Base-by-base conservation (phyloP, 345 rosid genomes). In the Lagerstroemia speciosa region DNA sequence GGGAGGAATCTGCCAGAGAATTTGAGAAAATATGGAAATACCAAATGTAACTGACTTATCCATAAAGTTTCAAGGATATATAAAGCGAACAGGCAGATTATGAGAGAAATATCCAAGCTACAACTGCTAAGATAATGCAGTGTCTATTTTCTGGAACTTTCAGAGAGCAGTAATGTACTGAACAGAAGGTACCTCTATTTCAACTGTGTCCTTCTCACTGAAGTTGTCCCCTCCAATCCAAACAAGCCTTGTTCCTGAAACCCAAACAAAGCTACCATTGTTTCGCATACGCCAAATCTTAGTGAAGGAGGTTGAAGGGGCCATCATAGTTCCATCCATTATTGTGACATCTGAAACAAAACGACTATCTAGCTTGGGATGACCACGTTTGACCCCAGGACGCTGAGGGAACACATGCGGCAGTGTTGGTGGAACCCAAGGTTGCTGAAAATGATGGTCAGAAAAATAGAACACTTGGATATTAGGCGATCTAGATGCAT, bases 271-370 rank as follows among this genome's bases (percentile, higher is more conserved):
- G 66, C 66, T 77, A 55, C 99, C 99, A 77, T 62, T 84, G 82
- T 95, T 95, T 68, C 83, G 84, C 93, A 95, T 81, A 57, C 94
- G 83, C 98, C 98, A 95, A 52, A 92, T 86, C 88, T 95, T 95
- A 26, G 90, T 95, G 69, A 92, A 92, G 34, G 78, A 72, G 29
- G 92, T 84, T 8, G 79, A 83, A 50, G 99, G 96, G 69, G 89
- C 85, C 85, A 92, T 80, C 57, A 76, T 64, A 37, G 99, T 86
- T 33, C 98, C 98, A 83, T 95, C 99, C 65, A 76, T 62, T 33
- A 92, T 83, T 79, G 87, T 92, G 76, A 92, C 96, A 86, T 95
- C 99, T 9, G 79, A 70, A 69, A 87, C 76, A 65, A 92, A 95
- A 77, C 89, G 82, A 71, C 99, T 88, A 72, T 90, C 96, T 20